Percentiles rank a stretch among this genome's conserved stretches.
These are phyloP conservation scores for sunflower (Helianthus annuus) DNA, from an alignment of 129 eudicot genomes.

Conservation along the genomic window DNA sequence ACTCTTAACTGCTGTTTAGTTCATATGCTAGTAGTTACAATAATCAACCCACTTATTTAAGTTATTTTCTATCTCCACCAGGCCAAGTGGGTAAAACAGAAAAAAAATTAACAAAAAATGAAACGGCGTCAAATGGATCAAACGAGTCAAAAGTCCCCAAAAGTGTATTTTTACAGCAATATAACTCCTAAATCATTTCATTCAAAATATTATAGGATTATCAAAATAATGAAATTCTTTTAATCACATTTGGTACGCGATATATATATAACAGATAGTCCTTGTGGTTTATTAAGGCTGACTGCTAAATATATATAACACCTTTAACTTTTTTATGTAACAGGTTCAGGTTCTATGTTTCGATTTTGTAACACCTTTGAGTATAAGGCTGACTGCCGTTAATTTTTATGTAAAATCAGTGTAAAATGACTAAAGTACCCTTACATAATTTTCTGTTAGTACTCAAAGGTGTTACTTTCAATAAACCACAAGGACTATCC, in stretches of 20 bases:
- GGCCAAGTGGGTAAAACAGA: background rate
- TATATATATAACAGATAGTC: background rate
- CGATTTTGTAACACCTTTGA: no score
- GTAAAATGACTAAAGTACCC: no score
- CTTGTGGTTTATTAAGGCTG: no score
- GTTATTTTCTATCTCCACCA: background rate
- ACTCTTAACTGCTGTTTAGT: constrained; percentile 10
- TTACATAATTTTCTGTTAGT: no score
- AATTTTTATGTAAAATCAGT: no score
- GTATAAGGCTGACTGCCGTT: no score
- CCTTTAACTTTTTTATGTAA: no score
- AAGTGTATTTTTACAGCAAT: background rate
- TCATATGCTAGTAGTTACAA: background rate
- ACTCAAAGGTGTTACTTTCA: no score
- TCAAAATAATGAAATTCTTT: background rate
- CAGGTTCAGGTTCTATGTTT: no score
- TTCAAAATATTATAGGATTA: background rate
- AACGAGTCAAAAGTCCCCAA: background rate
- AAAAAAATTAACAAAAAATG: background rate
- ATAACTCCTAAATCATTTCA: background rate
- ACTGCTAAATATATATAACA: no score
- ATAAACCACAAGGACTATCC: no score
- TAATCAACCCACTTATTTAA: background rate
- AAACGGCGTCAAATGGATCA: background rate
- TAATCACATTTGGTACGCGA: background rate